A percentile compares a stretch with the other conserved stretches of the same genome.
phyloP scores from a whole-genome alignment of 768 basidiomycete species.

The Tubosaeta sp. region DNA sequence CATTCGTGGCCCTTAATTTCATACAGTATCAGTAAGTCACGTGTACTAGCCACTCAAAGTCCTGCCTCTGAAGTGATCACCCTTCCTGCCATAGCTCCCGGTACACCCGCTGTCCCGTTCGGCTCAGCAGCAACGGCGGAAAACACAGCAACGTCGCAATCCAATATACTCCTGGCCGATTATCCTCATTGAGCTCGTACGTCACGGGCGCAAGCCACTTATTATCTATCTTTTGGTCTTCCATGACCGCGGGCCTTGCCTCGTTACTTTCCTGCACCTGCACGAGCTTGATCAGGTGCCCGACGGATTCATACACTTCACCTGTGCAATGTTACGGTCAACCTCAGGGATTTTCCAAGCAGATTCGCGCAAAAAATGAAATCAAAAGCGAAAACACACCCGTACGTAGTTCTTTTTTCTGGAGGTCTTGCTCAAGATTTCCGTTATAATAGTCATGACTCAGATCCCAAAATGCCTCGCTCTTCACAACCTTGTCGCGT shows the following conservation, averaged over 20 bases:
- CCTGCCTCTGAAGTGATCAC: background rate
- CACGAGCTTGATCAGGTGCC: constrained; percentile 20
- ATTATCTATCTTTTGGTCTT: background rate
- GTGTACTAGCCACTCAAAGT: too few relatives aligned
- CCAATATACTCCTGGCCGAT: constrained; percentile 1
- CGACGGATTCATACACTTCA: constrained; percentile 22
- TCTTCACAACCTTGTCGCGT: constrained; percentile 11
- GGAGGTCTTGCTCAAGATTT: constrained; percentile 12
- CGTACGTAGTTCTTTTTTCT: constrained; percentile 5
- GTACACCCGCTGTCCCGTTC: background rate
- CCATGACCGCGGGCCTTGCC: too few relatives aligned
- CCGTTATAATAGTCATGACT: constrained; percentile 18
- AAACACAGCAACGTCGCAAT: constrained; percentile 11
- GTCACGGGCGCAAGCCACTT: constrained; percentile 8
- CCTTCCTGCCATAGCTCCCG: background rate
- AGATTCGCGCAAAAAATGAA: background rate
- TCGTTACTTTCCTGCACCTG: constrained; percentile 8
- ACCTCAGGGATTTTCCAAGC: background rate
- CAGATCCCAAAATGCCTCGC: constrained; percentile 16
- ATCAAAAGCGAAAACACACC: constrained; percentile 6
- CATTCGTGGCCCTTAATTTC: too few relatives aligned
- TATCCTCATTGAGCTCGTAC: constrained; percentile 13
- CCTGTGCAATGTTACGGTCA: constrained; percentile 6
- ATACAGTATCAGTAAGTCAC: too few relatives aligned
- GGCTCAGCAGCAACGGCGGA: background rate